phyloP scores from a whole-genome alignment of 441 rosid species.

The Isatis lusitanica region DNA sequence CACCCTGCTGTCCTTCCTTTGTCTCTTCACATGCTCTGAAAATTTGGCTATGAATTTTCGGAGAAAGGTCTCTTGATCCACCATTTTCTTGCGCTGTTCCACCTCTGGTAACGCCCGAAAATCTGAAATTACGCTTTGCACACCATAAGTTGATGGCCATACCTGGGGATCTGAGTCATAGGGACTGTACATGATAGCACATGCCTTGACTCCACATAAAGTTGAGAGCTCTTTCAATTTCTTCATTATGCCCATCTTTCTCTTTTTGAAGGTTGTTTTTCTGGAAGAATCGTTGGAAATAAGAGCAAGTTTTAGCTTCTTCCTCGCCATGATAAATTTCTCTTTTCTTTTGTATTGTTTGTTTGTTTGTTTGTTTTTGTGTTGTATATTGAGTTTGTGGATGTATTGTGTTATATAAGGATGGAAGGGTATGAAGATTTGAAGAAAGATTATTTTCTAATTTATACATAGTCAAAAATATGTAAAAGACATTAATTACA shows the following conservation, averaged over 20 bases:
- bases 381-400: not conserved
- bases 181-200: constrained; percentile 52
- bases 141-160: constrained; percentile 52
- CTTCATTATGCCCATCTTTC: constrained; percentile 59
- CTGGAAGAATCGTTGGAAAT: constrained; percentile 50
- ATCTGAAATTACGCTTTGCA: constrained; percentile 35
- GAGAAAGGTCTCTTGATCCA: no score
- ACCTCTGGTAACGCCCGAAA: no score
- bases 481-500: no score
- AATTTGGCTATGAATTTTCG: no score
- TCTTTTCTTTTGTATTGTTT: not conserved
- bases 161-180: constrained; percentile 45
- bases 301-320: not conserved
- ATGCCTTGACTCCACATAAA: constrained; percentile 45
- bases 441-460: no score
- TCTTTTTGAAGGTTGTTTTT: constrained; percentile 51
- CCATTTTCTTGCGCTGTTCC: no score
- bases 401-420: not conserved
- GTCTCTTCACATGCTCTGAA: no score
- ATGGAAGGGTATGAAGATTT: not conserved
- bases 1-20: no score
- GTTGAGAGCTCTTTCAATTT: constrained; percentile 56
- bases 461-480: no score
- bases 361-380: not conserved
- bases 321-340: constrained; percentile 44